Evolutionary conservation across 2,329 filamentous ascomycete species (phyloP).

Genomic region (Fusarium euwallaceae): DNA sequence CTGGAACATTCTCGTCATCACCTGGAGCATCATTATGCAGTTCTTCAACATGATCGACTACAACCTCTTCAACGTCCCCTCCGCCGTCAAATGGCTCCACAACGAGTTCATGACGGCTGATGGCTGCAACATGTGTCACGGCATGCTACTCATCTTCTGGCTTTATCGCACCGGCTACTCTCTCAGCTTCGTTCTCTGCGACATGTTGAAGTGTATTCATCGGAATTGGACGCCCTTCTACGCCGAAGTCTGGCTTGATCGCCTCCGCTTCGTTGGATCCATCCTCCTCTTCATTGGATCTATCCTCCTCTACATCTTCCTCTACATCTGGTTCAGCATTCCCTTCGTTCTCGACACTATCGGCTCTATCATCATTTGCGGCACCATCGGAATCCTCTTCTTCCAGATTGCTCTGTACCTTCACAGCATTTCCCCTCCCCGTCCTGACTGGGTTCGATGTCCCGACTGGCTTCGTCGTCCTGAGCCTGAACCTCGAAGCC

Average conservation of each 20-base stretch:
- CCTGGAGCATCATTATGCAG: constrained; percentile 15
- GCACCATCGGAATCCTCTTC: neutral
- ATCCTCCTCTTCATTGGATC: neutral
- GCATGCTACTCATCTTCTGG: constrained; percentile 30
- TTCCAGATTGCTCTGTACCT: neutral
- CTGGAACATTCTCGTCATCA: constrained; percentile 8
- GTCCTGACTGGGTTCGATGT: neutral
- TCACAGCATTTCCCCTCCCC: neutral
- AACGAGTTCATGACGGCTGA: constrained; percentile 19
- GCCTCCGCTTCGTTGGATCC: neutral
- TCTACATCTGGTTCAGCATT: neutral
- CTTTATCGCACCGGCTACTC: constrained; percentile 13
- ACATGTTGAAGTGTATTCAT: constrained; percentile 7
- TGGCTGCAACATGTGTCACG: constrained; percentile 14
- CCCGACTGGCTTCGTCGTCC: neutral
- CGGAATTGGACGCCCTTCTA: neutral
- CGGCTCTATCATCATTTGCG: neutral
- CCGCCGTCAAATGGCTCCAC: constrained; percentile 26
- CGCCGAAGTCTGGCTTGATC: neutral
- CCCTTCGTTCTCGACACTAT: neutral
- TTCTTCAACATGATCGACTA: constrained; percentile 21
- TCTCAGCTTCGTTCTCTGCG: neutral
- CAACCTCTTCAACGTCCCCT: constrained; percentile 10
- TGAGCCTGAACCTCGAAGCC: neutral
- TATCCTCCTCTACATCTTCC: neutral